phyloP scores from a whole-genome alignment of 2,329 filamentous ascomycete species.

The Aspergillus unguis region DNA sequence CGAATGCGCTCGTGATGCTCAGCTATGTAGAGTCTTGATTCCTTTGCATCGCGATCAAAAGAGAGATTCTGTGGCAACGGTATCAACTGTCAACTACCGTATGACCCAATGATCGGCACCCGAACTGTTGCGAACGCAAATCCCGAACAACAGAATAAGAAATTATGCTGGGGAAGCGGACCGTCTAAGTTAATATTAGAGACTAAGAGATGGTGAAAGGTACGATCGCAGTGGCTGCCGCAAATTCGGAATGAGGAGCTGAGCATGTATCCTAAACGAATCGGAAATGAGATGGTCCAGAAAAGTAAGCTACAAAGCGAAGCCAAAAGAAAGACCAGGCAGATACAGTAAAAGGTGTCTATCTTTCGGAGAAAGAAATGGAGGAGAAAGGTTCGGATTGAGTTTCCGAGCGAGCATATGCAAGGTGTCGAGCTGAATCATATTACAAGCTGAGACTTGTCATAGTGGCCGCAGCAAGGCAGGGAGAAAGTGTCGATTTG shows the following conservation, averaged over 20 bases:
- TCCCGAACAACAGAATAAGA: too few relatives aligned
- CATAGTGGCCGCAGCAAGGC: neutral
- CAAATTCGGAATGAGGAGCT: neutral
- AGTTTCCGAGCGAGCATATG: slow-evolving; percentile 22
- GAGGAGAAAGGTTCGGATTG: slow-evolving; percentile 17
- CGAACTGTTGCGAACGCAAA: too few relatives aligned
- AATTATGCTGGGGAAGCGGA: too few relatives aligned
- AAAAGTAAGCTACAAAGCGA: slow-evolving; percentile 2
- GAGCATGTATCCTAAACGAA: neutral
- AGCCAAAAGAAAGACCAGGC: slow-evolving; percentile 5
- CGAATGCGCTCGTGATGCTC: too few relatives aligned
- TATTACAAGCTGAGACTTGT: slow-evolving; percentile 1
- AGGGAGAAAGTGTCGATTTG: slow-evolving; percentile 2
- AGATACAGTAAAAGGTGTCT: neutral
- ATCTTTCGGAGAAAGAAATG: neutral
- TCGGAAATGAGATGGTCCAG: neutral
- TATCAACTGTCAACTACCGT: too few relatives aligned
- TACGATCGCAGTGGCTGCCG: neutral
- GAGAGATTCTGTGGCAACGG: too few relatives aligned
- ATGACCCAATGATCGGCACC: neutral
- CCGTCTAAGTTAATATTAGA: neutral
- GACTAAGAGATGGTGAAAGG: neutral
- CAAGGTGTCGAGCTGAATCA: slow-evolving; percentile 22
- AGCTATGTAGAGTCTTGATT: too few relatives aligned
- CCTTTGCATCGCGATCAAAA: too few relatives aligned